Conservation (phyloP, 129 eudicot genomes). For the Solidago caesia region DNA sequence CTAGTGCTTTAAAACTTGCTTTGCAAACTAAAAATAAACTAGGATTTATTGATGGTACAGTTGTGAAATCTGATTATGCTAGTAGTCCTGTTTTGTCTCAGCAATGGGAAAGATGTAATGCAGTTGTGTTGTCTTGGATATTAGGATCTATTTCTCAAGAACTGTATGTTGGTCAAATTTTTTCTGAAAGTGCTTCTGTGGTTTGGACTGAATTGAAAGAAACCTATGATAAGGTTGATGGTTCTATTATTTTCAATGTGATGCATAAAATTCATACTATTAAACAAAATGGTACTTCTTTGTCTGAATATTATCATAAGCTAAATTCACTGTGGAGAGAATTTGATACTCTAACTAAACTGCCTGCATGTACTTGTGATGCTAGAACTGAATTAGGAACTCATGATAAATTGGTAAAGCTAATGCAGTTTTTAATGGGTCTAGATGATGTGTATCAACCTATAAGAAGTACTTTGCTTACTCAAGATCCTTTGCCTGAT, state of each 20-base stretch:
- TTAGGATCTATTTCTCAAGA: background rate
- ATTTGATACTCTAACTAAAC: background rate
- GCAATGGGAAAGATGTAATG: background rate
- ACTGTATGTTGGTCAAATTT: background rate
- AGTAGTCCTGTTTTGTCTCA: background rate
- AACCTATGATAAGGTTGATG: conserved; percentile 5
- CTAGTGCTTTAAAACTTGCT: background rate
- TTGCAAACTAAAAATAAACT: background rate
- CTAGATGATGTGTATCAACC: background rate
- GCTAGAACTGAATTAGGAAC: background rate
- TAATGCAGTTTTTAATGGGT: background rate
- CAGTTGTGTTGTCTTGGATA: background rate
- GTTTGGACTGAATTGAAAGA: background rate
- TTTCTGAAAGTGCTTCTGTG: background rate
- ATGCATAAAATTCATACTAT: background rate
- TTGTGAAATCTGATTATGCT: too few species aligned
- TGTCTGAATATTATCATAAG: background rate
- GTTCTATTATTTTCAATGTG: background rate
- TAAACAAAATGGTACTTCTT: background rate
- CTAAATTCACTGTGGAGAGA: background rate
- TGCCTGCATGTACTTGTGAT: background rate
- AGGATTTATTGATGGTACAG: background rate
- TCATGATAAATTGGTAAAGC: background rate
- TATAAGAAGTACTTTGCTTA: background rate
- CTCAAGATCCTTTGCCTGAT: background rate